A percentile compares a stretch with the other conserved stretches of the same genome.
These are phyloP conservation scores for Simplicillium aogashimaense DNA, from an alignment of 2,329 filamentous ascomycete genomes.

Conservation along the genomic window DNA sequence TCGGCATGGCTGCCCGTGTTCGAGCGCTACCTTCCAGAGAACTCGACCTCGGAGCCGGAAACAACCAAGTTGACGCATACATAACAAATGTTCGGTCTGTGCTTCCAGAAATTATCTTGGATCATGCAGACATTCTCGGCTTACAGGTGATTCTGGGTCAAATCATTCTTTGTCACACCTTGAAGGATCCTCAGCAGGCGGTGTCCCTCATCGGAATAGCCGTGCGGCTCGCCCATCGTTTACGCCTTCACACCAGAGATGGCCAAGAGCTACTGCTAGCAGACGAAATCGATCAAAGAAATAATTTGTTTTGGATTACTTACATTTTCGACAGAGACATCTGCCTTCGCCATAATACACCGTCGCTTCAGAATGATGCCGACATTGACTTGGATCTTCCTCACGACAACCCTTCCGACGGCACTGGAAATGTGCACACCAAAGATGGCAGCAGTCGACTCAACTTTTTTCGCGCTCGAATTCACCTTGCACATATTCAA, in stretches of 20 bases:
- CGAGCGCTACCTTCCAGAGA: constrained; percentile 5
- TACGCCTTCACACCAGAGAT: constrained; percentile 22
- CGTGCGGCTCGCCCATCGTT: constrained; percentile 24
- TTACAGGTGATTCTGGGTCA: constrained; percentile 28
- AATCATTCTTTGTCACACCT: constrained; percentile 25
- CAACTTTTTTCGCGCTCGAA: constrained; percentile 26
- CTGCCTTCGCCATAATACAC: constrained; percentile 23
- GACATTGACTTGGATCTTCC: constrained; percentile 31
- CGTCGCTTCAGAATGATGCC: constrained; percentile 26
- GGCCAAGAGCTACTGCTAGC: constrained; percentile 13
- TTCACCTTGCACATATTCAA: constrained; percentile 1
- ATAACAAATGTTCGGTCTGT: constrained; percentile 27
- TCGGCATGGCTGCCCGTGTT: constrained; percentile 24
- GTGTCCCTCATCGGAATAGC: constrained; percentile 27
- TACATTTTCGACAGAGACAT: constrained; percentile 30
- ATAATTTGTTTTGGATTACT: constrained; percentile 29
- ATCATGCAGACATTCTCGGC: constrained; percentile 25
- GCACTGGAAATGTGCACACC: constrained; percentile 21
- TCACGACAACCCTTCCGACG: constrained; percentile 15
- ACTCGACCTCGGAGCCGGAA: not conserved
- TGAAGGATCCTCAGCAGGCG: constrained; percentile 24
- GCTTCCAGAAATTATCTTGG: constrained; percentile 25
- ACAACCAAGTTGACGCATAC: constrained; percentile 13
- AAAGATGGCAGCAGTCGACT: constrained; percentile 21
- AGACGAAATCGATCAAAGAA: constrained; percentile 21